phyloP scores from a whole-genome alignment of 768 basidiomycete species.

The Tricholoma matsutake region DNA sequence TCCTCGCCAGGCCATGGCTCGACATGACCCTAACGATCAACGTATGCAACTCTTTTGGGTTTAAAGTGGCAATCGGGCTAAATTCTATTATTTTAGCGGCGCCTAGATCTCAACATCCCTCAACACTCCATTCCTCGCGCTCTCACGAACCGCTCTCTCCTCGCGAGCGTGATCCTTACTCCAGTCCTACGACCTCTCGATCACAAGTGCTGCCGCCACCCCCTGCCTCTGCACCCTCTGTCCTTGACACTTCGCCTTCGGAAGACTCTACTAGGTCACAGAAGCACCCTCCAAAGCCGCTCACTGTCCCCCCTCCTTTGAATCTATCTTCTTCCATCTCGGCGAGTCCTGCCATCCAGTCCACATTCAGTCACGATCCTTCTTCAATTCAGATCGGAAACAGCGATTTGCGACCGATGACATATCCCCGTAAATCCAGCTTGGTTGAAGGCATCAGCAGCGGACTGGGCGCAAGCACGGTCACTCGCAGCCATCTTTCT shows the following conservation, averaged over 20 bases:
- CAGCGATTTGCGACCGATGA: conserved; percentile 8
- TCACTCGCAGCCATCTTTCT: conserved; percentile 17
- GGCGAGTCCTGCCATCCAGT: conserved; percentile 23
- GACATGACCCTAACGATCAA: conserved; percentile 39
- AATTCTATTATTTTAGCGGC: conserved; percentile 22
- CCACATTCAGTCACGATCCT: conserved; percentile 7
- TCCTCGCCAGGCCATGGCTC: conserved; percentile 17
- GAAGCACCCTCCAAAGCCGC: conserved; percentile 37
- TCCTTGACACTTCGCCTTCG: conserved; percentile 8
- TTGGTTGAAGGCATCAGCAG: conserved; percentile 35
- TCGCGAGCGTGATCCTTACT: conserved; percentile 20
- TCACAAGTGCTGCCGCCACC: conserved; percentile 22
- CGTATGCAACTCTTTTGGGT: conserved; percentile 24
- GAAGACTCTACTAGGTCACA: conserved; percentile 19
- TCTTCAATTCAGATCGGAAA: conserved; percentile 3
- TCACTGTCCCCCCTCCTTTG: conserved; percentile 38
- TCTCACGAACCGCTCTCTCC: conserved; percentile 38
- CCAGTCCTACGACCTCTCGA: conserved; percentile 15
- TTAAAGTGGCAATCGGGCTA: conserved; percentile 8
- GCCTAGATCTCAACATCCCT: conserved; percentile 26
- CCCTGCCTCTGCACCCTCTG: conserved; percentile 19
- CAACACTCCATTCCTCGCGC: conserved; percentile 35
- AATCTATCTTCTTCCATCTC: conserved; percentile 32
- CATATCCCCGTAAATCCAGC: conserved; percentile 35
- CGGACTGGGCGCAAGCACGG: conserved; percentile 21